Evolutionary conservation across 163 green algal genomes (phyloP).

Genomic region (Botryococcus braunii): DNA sequence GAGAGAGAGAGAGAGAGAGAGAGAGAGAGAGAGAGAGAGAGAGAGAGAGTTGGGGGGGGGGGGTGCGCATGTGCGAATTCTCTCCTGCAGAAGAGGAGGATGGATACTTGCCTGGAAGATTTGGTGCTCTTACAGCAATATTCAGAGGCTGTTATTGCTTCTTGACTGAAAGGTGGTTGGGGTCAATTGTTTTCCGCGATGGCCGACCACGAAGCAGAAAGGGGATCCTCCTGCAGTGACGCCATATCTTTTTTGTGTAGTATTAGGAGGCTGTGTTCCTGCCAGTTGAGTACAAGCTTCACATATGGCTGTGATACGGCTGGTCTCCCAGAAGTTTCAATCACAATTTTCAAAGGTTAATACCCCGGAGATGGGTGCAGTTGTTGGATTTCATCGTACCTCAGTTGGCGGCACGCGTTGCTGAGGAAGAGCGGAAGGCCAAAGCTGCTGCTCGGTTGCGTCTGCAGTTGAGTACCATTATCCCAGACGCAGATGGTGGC

Average conservation of each 20-base stretch:
- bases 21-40: no score
- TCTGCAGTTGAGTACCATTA: not conserved
- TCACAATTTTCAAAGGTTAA: not conserved
- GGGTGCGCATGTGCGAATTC: no score
- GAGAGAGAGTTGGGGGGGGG: no score
- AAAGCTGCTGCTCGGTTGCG: not conserved
- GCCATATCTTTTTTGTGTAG: not conserved
- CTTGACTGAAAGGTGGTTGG: no score
- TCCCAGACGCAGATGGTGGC: not conserved
- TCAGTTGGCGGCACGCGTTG: not conserved
- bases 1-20: no score
- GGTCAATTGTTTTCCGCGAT: not conserved
- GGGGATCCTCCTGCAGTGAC: not conserved
- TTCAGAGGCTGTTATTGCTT: no score
- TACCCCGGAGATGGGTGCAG: not conserved
- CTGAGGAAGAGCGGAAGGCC: not conserved
- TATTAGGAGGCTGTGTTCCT: not conserved
- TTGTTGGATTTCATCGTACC: not conserved
- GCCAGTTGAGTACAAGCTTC: no score
- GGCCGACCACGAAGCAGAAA: not conserved
- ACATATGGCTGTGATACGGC: not conserved
- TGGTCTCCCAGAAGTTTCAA: not conserved
- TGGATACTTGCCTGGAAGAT: no score
- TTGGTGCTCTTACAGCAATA: no score
- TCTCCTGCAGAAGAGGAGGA: no score